Evolutionary conservation across 2,329 filamentous ascomycete genomes (phyloP), one percentile per base, ranked within the genome.

Genomic region (Pseudogymnoascus sp.): DNA sequence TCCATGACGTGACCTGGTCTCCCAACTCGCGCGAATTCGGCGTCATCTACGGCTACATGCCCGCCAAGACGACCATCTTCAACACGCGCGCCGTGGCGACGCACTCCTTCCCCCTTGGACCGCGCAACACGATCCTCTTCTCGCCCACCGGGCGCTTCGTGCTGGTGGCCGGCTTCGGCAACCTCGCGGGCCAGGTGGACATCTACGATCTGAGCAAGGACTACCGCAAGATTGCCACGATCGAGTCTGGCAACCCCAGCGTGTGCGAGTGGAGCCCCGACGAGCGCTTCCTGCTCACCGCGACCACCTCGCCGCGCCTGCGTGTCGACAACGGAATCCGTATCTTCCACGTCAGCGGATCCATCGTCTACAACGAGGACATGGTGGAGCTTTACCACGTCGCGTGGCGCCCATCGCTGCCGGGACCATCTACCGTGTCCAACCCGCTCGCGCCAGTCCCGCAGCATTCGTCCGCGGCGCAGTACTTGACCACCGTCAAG

Each of bases 21-120:
- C 92, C 94, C 58, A 97, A 94, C 76, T 95, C 92, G 69, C 95
- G 92, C 78, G 93, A 97, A 76, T 99, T 99, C 72, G 93, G 92
- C 72, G 94, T 99, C 33, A 87, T 97, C 13, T 99, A 99, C 73
- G 94, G 94, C 65, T 97, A 90, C 76, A 97, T 97, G 92, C 94
- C 94, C n/a, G 90, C 94, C 62, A 97, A 97, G 82, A 94, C 93
- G 3, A 97, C 93, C 68, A 94, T 99, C 68, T 99, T 97, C 84
- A 97, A 97, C 75, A 85, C 88, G 70, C 87, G 90, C 66, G 94
- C 90, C 65, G 83, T 92, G 63, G 81, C 88, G 18, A 88, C 88
- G 63, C 90, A 97, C 76, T 90, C 83, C 64, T 97, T 99, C 77
- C 85, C 91, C 60, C 82, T 97, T 60, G 88, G 81, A 2, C 94